Evolutionary conservation across 768 basidiomycete species (phyloP).

Genomic region (Mrakia frigida): DNA sequence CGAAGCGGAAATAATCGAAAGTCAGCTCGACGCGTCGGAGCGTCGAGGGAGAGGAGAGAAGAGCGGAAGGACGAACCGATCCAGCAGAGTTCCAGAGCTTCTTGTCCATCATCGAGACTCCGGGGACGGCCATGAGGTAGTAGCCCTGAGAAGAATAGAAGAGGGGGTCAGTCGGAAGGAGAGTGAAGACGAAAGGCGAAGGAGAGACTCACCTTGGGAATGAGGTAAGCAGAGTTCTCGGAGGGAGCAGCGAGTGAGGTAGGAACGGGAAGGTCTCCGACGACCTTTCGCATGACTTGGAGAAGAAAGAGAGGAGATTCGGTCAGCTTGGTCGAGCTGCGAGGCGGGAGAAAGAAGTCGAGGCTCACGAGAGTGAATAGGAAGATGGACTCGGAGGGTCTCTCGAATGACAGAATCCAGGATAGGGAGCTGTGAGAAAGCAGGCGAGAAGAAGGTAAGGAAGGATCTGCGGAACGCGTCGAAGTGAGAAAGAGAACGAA

Average conservation of each 20-base stretch:
- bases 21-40: not conserved
- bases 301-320: not conserved
- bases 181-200: not conserved
- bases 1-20: not conserved
- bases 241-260: slow-evolving; percentile 70
- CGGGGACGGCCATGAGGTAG: slow-evolving; percentile 82
- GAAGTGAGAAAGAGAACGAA: not conserved
- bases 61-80: slow-evolving; percentile 17
- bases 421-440: slow-evolving; percentile 56
- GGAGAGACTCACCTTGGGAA: slow-evolving; percentile 53
- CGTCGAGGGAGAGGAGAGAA: not conserved
- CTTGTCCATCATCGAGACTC: slow-evolving; percentile 81
- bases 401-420: slow-evolving; percentile 88
- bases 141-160: slow-evolving; percentile 50
- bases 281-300: slow-evolving; percentile 65
- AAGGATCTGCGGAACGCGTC: too few relatives aligned
- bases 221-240: slow-evolving; percentile 62
- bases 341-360: not conserved
- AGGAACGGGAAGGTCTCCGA: slow-evolving; percentile 77
- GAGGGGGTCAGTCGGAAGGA: not conserved
- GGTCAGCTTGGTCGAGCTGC: slow-evolving; percentile 38
- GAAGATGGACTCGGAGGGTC: slow-evolving; percentile 69
- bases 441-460: not conserved
- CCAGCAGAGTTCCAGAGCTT: slow-evolving; percentile 66
- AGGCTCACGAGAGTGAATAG: slow-evolving; percentile 65